Conservation (phyloP, 2,329 filamentous ascomycete genomes). For the Chaetomiaceae sp. region DNA sequence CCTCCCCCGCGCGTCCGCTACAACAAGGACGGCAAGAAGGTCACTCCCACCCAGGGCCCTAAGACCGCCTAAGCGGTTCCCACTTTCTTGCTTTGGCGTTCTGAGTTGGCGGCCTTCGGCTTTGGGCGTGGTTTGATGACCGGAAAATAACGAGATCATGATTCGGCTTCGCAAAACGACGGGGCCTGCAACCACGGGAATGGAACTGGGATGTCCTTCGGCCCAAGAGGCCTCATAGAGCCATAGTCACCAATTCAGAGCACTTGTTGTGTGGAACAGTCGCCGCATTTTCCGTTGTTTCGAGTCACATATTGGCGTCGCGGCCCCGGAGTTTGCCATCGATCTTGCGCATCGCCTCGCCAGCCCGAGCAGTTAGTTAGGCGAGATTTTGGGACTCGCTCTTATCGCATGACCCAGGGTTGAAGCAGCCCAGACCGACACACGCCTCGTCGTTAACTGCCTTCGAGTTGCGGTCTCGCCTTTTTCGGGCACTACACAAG, state of each 20-base stretch:
- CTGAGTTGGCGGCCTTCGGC: constrained; percentile 23
- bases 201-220: constrained; percentile 17
- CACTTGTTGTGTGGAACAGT: constrained; percentile 17
- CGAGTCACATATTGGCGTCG: no score
- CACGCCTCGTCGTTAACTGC: no score
- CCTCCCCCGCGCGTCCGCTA: constrained; percentile 95
- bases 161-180: constrained; percentile 22
- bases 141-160: constrained; percentile 25
- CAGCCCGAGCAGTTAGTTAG: no score
- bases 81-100: constrained; percentile 23
- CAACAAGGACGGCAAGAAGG: constrained; percentile 99
- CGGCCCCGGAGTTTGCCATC: no score
- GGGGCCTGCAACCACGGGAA: constrained; percentile 23
- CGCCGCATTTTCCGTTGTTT: no score
- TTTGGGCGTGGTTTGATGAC: constrained; percentile 21
- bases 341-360: no score
- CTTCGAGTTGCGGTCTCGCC: no score
- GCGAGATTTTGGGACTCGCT: no score
- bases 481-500: no score
- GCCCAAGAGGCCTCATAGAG: constrained; percentile 22
- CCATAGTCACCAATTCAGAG: constrained; percentile 28
- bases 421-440: no score
- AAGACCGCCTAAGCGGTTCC: constrained; percentile 43
- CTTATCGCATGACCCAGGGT: no score
- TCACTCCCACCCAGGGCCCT: constrained; percentile 76